phyloP scores from a whole-genome alignment of 2,329 filamentous ascomycete species.

The Ceratocystis harringtonii region DNA sequence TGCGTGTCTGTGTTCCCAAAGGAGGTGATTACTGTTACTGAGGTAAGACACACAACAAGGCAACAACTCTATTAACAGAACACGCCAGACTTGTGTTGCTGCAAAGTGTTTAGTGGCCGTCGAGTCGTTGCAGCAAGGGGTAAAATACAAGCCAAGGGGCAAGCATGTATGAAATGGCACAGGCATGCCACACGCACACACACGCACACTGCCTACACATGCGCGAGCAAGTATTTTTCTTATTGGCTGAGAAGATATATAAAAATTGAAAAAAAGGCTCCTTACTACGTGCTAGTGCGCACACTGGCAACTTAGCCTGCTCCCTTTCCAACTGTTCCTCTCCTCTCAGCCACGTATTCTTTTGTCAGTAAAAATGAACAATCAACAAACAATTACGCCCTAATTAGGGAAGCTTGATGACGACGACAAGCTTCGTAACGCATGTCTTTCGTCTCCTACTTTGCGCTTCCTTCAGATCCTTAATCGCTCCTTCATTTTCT shows the following conservation, averaged over 20 bases:
- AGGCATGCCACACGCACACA: no score
- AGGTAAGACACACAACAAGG: background rate
- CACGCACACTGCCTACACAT: no score
- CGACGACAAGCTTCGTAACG: background rate
- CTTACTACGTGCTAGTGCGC: background rate
- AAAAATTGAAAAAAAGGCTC: background rate
- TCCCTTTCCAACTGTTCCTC: no score
- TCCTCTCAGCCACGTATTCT: background rate
- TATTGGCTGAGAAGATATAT: no score
- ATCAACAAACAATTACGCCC: background rate
- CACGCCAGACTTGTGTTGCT: no score
- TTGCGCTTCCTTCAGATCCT: background rate
- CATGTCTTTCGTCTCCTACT: background rate
- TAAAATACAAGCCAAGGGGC: no score
- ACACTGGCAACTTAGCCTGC: no score
- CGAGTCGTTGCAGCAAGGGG: no score
- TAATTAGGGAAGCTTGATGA: background rate
- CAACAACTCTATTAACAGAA: background rate
- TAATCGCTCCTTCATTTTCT: background rate
- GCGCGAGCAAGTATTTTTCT: background rate
- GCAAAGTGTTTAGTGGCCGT: no score
- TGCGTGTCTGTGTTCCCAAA: no score
- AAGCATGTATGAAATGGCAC: no score
- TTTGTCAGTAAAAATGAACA: background rate
- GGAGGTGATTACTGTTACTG: no score